These are phyloP conservation scores for Pholiota conissans DNA, from an alignment of 768 basidiomycete species.

Conservation along the genomic window DNA sequence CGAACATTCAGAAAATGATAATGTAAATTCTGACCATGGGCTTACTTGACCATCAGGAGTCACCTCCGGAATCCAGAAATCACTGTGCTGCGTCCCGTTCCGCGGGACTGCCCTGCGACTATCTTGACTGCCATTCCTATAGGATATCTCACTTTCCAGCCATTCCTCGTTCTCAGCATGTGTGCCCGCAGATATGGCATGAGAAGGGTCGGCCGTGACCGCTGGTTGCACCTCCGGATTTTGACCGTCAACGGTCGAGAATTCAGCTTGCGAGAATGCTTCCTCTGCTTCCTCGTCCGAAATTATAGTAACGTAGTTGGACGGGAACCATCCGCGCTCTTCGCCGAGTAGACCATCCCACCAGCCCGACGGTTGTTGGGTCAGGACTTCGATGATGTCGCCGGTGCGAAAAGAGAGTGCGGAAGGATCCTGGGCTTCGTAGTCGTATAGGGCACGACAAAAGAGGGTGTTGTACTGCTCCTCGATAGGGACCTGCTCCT, in stretches of 20 bases:
- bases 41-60: slow-evolving; percentile 81
- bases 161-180: slow-evolving; percentile 56
- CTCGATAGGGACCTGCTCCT: slow-evolving; percentile 41
- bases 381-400: slow-evolving; percentile 93
- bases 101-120: slow-evolving; percentile 7
- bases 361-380: slow-evolving; percentile 92
- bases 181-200: slow-evolving; percentile 43
- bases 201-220: slow-evolving; percentile 48
- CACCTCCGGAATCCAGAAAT: slow-evolving; percentile 92
- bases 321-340: slow-evolving; percentile 95
- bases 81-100: slow-evolving; percentile 52
- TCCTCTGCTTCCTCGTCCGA: slow-evolving; percentile 80
- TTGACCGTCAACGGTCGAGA: slow-evolving; percentile 34
- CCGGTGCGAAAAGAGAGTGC: slow-evolving; percentile 85
- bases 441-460: slow-evolving; percentile 92
- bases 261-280: slow-evolving; percentile 53
- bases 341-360: slow-evolving; percentile 94
- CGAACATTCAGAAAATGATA: slow-evolving; percentile 6
- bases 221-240: slow-evolving; percentile 19
- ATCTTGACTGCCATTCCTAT: slow-evolving; percentile 27
- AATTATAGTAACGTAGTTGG: slow-evolving; percentile 86
- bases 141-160: slow-evolving; percentile 48
- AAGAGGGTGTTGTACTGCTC: slow-evolving; percentile 76
- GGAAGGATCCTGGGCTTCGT: slow-evolving; percentile 82
- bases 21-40: slow-evolving; percentile 13